Conservation (phyloP, 371 early-diverging fungal genomes). For the Actinomortierella ambigua region DNA sequence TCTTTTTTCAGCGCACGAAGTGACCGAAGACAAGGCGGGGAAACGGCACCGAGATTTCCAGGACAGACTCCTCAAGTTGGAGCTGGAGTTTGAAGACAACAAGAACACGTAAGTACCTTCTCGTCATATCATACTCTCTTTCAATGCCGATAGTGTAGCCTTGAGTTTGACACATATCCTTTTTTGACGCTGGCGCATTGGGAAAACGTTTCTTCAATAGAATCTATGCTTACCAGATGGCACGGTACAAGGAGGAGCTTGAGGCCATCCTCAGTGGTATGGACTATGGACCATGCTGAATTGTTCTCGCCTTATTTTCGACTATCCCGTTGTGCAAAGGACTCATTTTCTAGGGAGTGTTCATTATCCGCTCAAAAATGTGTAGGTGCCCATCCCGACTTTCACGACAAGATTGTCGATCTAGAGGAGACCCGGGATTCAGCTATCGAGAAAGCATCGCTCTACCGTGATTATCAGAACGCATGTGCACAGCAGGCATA, state of each 20-base stretch:
- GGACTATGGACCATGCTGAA: background rate
- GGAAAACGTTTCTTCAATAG: constrained; percentile 5
- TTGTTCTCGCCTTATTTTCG: background rate
- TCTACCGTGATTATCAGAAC: constrained; percentile 73
- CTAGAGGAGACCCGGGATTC: constrained; percentile 61
- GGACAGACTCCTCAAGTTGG: constrained; percentile 34
- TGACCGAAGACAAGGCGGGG: constrained; percentile 24
- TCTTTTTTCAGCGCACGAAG: constrained; percentile 12
- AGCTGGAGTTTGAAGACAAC: constrained; percentile 43
- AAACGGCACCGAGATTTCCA: constrained; percentile 41
- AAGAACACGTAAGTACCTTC: constrained; percentile 31
- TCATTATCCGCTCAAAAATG: background rate
- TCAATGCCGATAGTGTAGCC: no score
- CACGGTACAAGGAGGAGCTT: constrained; percentile 45
- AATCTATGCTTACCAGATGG: constrained; percentile 38
- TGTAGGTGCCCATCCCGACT: constrained; percentile 71
- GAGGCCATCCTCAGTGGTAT: constrained; percentile 39
- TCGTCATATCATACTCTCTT: background rate
- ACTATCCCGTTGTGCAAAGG: background rate
- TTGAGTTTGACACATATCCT: no score
- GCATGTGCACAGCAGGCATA: constrained; percentile 71
- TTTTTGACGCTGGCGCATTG: no score
- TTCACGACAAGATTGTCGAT: constrained; percentile 63
- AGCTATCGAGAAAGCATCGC: constrained; percentile 57
- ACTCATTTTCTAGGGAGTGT: background rate